Conservation (phyloP, 331 rosid genomes). For the Saraca asoca region DNA sequence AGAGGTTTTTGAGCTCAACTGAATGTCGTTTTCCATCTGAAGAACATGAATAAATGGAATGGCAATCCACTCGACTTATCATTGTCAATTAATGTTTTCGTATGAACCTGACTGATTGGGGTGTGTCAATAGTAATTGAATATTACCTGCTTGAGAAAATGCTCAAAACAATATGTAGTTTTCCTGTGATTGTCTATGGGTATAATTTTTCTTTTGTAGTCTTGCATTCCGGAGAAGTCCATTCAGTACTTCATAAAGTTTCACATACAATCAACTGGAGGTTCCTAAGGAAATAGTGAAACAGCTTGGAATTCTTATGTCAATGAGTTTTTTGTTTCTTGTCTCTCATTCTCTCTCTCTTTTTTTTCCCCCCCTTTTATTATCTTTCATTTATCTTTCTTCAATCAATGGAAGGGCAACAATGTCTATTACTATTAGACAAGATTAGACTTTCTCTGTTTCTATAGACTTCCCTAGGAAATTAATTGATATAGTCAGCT, state of each 20-base stretch:
- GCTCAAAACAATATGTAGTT: slow-evolving; percentile 9
- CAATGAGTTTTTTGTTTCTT: too few relatives aligned
- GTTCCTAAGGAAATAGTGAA: too few relatives aligned
- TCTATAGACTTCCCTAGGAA: background rate
- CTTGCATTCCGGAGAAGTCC: background rate
- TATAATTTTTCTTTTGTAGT: background rate
- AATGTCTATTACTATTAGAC: background rate
- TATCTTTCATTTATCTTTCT: background rate
- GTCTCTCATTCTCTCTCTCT: background rate
- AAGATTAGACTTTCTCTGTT: slow-evolving; percentile 16
- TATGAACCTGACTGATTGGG: slow-evolving; percentile 1
- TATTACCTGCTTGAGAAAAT: slow-evolving; percentile 38
- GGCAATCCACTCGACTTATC: background rate
- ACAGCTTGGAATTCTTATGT: slow-evolving; percentile 3
- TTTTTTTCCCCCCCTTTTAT: background rate
- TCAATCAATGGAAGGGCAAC: slow-evolving; percentile 5
- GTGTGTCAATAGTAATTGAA: slow-evolving; percentile 22
- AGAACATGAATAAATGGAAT: background rate
- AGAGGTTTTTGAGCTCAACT: too few relatives aligned
- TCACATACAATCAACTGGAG: background rate
- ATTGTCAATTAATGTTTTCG: slow-evolving; percentile 14
- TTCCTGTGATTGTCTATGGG: background rate
- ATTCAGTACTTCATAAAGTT: background rate
- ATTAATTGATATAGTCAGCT: background rate
- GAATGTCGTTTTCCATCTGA: slow-evolving; percentile 15